These are phyloP conservation scores for Prunella vulgaris DNA, from an alignment of 257 asterid species.

Conservation along the genomic window DNA sequence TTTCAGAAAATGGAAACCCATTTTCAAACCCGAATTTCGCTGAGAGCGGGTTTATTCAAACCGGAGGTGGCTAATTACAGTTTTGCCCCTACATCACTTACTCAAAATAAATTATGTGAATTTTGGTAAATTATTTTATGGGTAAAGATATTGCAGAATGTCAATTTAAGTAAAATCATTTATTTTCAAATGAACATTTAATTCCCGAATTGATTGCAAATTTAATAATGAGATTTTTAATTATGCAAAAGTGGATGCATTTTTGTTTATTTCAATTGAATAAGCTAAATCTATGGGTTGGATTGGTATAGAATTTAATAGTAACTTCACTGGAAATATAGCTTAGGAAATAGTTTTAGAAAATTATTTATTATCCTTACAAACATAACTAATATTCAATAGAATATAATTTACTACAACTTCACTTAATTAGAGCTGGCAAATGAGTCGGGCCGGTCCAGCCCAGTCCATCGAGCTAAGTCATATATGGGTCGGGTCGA, in stretches of 20 bases:
- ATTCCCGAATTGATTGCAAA: neutral
- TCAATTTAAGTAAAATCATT: neutral
- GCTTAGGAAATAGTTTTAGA: neutral
- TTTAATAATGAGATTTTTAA: neutral
- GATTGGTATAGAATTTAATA: neutral
- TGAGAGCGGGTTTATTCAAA: neutral
- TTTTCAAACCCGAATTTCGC: constrained; percentile 10
- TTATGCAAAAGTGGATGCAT: neutral
- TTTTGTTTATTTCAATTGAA: neutral
- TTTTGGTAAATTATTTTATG: neutral
- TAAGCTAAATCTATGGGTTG: neutral
- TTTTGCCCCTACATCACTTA: constrained; percentile 5
- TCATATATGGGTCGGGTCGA: too few species aligned
- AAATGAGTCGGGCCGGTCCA: too few species aligned
- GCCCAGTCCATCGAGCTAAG: too few species aligned
- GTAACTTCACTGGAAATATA: neutral
- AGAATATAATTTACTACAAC: too few species aligned
- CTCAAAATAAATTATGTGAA: neutral
- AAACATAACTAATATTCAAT: neutral
- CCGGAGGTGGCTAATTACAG: neutral
- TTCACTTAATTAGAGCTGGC: too few species aligned
- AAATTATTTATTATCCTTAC: neutral
- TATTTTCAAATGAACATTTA: neutral
- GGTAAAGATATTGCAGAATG: too few species aligned
- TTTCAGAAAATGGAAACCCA: neutral